These are phyloP conservation scores for Aspergillus sp. DNA, from an alignment of 2,329 filamentous ascomycete species.

Conservation along the genomic window DNA sequence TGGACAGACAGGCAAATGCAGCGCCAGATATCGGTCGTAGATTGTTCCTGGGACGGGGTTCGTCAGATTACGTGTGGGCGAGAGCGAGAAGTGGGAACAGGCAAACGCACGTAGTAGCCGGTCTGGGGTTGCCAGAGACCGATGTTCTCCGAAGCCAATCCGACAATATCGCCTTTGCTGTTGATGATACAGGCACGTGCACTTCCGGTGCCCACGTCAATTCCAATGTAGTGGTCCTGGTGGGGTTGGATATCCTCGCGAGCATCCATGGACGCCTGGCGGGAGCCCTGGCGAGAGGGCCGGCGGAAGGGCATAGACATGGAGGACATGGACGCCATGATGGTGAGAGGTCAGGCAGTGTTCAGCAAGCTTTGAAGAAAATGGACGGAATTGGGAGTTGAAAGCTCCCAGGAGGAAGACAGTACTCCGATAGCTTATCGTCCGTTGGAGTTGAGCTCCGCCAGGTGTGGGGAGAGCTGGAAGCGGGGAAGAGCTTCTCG, in stretches of 20 bases:
- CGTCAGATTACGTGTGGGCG: neutral
- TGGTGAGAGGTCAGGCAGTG: neutral
- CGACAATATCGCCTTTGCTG: constrained; percentile 79
- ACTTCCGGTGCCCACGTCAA: constrained; percentile 95
- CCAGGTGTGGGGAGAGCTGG: no score
- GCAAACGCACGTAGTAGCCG: constrained; percentile 70
- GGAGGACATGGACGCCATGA: constrained; percentile 26
- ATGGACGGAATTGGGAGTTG: neutral
- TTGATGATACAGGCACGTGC: constrained; percentile 96
- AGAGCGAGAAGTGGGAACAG: neutral
- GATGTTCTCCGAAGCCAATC: constrained; percentile 70
- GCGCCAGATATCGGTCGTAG: constrained; percentile 92
- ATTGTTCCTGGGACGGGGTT: constrained; percentile 72
- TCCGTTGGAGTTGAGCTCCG: no score
- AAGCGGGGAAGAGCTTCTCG: no score
- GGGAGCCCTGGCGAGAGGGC: constrained; percentile 31
- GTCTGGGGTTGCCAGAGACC: constrained; percentile 76
- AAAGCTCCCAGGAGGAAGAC: neutral
- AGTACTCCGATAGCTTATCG: no score
- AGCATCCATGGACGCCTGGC: constrained; percentile 44
- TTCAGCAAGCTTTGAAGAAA: neutral
- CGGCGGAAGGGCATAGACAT: constrained; percentile 30
- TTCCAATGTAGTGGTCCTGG: constrained; percentile 70
- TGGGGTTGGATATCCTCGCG: constrained; percentile 59
- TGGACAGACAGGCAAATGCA: constrained; percentile 90